Evolutionary conservation across 805 yeast species (phyloP), one percentile per base, ranked within the genome.

Genomic region (Ogataea chonburiensis): DNA sequence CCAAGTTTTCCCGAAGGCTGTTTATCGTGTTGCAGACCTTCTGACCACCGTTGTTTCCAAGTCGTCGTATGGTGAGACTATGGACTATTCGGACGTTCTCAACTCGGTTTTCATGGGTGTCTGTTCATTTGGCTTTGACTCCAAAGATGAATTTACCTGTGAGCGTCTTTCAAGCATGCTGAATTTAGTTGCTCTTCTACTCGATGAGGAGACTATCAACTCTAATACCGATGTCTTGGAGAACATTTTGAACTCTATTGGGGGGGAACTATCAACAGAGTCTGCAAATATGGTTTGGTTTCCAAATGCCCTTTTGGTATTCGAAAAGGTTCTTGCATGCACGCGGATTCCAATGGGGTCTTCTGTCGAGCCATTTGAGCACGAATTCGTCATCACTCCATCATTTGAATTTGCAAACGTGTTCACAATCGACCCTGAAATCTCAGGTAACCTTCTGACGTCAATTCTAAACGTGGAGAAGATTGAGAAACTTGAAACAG

Each of bases 261-360:
- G 61, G 9, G 56, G 50, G 2, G 61, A 63, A 3, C 42, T 77
- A 8, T 55, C 47, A 1, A 59, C 67, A 2, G 67, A 66, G 24
- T 52, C 55, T 40, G 60, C 60, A 2, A 68, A 73, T 42, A 52
- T 65, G 17, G 65, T 68, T 11, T 86, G 86, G 81, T 76, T 77
- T 49, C 72, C 81, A 0, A 67, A 73, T 38, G 75, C 78, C 0
- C 53, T 86, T 22, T 57, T 68, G 17, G 68, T 79, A 4, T 65
- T 77, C 29, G 85, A 79, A 37, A 73, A 71, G 22, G 58, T 79
- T 3, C 49, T 84, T 27, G 65, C 79, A 1, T 71, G 67, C 26
- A 63, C 75, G 3, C 68, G 67, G 21, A 60, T 77, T 4, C 86
- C 87, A 0, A 49, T 48, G 29, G 60, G 75, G 6, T 85, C 86